A percentile compares a stretch with the other conserved stretches of the same genome.
Conservation (phyloP, 2,329 filamentous ascomycete genomes). For the Diaporthe citri region DNA sequence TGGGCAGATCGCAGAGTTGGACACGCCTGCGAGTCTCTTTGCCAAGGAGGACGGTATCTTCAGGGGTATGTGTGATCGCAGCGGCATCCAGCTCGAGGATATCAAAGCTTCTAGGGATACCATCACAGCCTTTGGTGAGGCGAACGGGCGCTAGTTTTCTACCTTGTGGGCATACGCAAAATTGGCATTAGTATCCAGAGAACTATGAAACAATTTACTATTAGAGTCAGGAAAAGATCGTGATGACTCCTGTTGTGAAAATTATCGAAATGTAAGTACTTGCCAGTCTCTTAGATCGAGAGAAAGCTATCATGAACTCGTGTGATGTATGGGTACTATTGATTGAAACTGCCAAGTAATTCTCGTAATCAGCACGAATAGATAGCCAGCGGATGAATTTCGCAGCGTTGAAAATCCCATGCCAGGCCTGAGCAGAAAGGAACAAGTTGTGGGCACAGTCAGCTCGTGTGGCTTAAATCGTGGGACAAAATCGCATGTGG, state of each 20-base stretch:
- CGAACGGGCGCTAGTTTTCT: background rate
- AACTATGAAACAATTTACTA: background rate
- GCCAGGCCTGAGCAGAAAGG: too few species aligned
- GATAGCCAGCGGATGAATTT: too few species aligned
- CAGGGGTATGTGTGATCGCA: slow-evolving; percentile 88
- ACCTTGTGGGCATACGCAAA: background rate
- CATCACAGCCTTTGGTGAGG: background rate
- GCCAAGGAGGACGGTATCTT: slow-evolving; percentile 80
- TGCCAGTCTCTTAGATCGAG: too few species aligned
- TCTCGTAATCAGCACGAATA: too few species aligned
- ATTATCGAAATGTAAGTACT: background rate
- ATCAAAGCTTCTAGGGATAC: slow-evolving; percentile 49
- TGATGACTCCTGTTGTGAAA: background rate
- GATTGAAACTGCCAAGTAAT: too few species aligned
- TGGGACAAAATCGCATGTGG: too few species aligned
- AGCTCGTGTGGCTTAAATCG: too few species aligned
- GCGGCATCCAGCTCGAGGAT: slow-evolving; percentile 76
- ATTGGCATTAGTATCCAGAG: background rate
- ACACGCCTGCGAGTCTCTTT: slow-evolving; percentile 80
- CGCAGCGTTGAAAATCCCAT: too few species aligned
- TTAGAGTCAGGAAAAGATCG: background rate
- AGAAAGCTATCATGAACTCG: too few species aligned
- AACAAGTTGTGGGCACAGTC: too few species aligned
- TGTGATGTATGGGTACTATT: too few species aligned
- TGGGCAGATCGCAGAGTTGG: slow-evolving; percentile 88